Base-by-base conservation (phyloP, 2,329 filamentous ascomycete genomes). In the Xylariaceae sp. region DNA sequence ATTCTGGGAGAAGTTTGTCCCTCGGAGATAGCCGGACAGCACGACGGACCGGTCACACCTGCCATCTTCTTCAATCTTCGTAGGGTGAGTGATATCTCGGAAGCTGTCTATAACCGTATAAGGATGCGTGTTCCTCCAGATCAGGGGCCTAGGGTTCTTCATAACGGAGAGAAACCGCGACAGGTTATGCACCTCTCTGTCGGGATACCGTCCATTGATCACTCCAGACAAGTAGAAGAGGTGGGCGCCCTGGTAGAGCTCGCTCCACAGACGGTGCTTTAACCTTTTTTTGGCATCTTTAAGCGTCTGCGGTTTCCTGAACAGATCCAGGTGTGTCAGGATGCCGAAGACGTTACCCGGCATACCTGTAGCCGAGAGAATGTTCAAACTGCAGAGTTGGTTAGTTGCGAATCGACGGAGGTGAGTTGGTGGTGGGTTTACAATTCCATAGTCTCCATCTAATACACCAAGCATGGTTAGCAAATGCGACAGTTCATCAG, bases 371-470 rank as follows among this genome's bases (percentile, higher is more conserved):
- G 87, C 78, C n/a, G 85, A 83, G 32, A 98, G 68, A 13, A 95
- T 80, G 50, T 95, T 96, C 53, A 98, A 67, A n/a, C n/a, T n/a
- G n/a, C n/a, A n/a, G n/a, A n/a, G n/a, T n/a, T n/a, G n/a, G n/a
- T n/a, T n/a, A n/a, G n/a, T n/a, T n/a, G n/a, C n/a, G n/a, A n/a
- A n/a, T n/a, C n/a, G n/a, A n/a, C n/a, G n/a, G n/a, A n/a, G n/a
- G n/a, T n/a, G n/a, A n/a, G n/a, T n/a, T n/a, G n/a, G n/a, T n/a
- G n/a, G n/a, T n/a, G n/a, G n/a, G n/a, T n/a, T n/a, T n/a, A n/a
- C 42, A 98, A 98, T 62, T 98, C 92, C 92, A 98, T 98, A 0
- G 92, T 98, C 70, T 98, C 92, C 92, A 98, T 98, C 64, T n/a
- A n/a, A n/a, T n/a, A n/a, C n/a, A n/a, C n/a, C n/a, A n/a, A n/a